Evolutionary conservation across 129 eudicot species (phyloP), one percentile per base, ranked within the genome.

Genomic region (Lonicera japonica): DNA sequence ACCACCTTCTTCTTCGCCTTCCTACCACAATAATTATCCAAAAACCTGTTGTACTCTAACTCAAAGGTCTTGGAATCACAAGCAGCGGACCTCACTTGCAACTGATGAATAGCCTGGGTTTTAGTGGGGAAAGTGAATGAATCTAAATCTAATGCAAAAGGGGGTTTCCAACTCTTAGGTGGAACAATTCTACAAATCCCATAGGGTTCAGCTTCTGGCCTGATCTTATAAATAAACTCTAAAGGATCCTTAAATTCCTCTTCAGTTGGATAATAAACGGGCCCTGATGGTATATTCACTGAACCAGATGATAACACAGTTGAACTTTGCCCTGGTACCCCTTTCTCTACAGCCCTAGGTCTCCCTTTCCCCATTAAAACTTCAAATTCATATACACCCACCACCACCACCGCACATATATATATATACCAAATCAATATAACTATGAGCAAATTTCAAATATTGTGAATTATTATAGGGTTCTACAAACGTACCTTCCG

Each of bases 141-240:
- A 56, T 88, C 77, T 72, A 82, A 77, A 68, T 88, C 87, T 67
- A 88, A 77, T 21, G 95, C 95, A 73, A 88, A 94, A 10, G 96
- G 96, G 45, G 99, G 89, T 19, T 88, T 94, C 99, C 99, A 94
- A 52, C 75, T 83, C 60, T 58, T 39, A 0, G 99, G 99, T 46
- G 99, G 99, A 16, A 94, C 83, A 4, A 94, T 94, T 55, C 81
- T 88, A 75, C 99, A 94, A 36, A 94, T 94, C 77, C 99, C 99
- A 60, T 76, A 94, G 4, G 75, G 68, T 61, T 94, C 94, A 24
- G 99, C 99, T 34, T 83, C 96, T 5, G 83, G 87, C 70, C 99
- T 79, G 70, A 94, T 94, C 78, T 94, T 88, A 51, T 71, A 77
- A 48, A 94, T 80, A 73, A 73, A 94, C 38, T 80, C 87, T 18